Percentiles rank a stretch among this genome's conserved stretches.
Evolutionary conservation across 495 filamentous ascomycete species (phyloP).

Genomic region (Podospora comata): DNA sequence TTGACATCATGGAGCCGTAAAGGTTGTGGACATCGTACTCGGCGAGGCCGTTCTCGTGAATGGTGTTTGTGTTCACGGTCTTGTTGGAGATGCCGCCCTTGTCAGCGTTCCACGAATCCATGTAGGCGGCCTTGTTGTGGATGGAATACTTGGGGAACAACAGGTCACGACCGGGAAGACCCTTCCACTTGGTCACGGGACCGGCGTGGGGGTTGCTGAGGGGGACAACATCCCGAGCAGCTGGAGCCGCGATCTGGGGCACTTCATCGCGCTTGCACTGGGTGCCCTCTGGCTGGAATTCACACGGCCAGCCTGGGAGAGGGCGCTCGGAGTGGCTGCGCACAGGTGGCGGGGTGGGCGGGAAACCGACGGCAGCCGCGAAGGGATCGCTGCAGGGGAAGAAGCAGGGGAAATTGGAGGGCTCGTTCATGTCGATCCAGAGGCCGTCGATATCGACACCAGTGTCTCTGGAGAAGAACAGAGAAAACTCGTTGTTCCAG

Average conservation of each 20-base stretch:
- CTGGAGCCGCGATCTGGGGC: background rate
- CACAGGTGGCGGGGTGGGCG: constrained; percentile 63
- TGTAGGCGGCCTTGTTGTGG: constrained; percentile 58
- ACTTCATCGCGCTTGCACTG: constrained; percentile 22
- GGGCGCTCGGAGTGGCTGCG: constrained; percentile 51
- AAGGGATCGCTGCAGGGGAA: constrained; percentile 70
- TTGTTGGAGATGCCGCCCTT: constrained; percentile 64
- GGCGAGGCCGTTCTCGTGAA: constrained; percentile 66
- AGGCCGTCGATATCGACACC: constrained; percentile 82
- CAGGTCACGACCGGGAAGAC: constrained; percentile 62
- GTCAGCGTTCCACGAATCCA: constrained; percentile 45
- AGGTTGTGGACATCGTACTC: constrained; percentile 85
- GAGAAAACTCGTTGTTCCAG: constrained; percentile 69
- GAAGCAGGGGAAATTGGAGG: constrained; percentile 60
- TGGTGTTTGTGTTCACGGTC: constrained; percentile 70
- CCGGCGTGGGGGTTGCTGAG: background rate
- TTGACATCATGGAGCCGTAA: constrained; percentile 84
- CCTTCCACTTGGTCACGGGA: constrained; percentile 38
- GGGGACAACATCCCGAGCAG: constrained; percentile 6
- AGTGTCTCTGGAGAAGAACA: constrained; percentile 61
- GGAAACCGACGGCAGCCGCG: constrained; percentile 53
- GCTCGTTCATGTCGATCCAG: constrained; percentile 90
- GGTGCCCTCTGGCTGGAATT: constrained; percentile 61
- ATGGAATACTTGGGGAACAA: constrained; percentile 73
- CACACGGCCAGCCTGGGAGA: constrained; percentile 67